These are phyloP conservation scores for Stenogyne calaminthoides DNA, from an alignment of 305 asterid species.

Conservation along the genomic window DNA sequence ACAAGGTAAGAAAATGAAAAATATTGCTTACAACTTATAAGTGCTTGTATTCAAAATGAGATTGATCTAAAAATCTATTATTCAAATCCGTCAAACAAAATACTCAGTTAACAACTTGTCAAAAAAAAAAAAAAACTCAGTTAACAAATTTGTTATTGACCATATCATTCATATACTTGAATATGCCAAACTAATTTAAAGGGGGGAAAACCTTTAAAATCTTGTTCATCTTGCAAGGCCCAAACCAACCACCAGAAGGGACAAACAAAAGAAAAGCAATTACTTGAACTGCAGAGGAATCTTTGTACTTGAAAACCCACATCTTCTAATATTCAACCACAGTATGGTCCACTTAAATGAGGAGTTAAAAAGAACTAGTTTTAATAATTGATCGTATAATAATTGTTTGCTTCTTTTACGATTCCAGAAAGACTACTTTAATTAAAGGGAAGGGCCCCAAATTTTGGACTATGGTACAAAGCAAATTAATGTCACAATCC, in stretches of 20 bases:
- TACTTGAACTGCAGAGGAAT: not conserved
- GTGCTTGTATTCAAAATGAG: too few relatives aligned
- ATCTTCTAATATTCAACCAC: not conserved
- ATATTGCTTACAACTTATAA: too few relatives aligned
- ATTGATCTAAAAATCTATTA: too few relatives aligned
- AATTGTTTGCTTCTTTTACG: not conserved
- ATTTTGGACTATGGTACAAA: slow-evolving; percentile 1
- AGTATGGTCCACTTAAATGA: not conserved
- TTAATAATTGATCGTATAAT: not conserved
- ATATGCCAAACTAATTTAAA: too few relatives aligned
- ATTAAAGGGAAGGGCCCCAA: not conserved
- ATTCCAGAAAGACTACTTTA: not conserved
- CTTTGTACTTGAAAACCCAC: not conserved
- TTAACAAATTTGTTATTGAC: too few relatives aligned
- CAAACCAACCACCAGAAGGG: not conserved
- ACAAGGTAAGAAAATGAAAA: too few relatives aligned
- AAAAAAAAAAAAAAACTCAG: too few relatives aligned
- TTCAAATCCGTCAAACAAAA: too few relatives aligned
- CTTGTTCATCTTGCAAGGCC: too few relatives aligned
- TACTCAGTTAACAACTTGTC: too few relatives aligned
- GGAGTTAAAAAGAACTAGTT: not conserved
- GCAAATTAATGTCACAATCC: slow-evolving; percentile 15
- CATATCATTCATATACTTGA: too few relatives aligned
- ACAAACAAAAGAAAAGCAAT: not conserved
- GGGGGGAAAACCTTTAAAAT: too few relatives aligned